These are phyloP conservation scores for Exserohilum rostratum DNA, from an alignment of 2,329 filamentous ascomycete species.

Conservation along the genomic window DNA sequence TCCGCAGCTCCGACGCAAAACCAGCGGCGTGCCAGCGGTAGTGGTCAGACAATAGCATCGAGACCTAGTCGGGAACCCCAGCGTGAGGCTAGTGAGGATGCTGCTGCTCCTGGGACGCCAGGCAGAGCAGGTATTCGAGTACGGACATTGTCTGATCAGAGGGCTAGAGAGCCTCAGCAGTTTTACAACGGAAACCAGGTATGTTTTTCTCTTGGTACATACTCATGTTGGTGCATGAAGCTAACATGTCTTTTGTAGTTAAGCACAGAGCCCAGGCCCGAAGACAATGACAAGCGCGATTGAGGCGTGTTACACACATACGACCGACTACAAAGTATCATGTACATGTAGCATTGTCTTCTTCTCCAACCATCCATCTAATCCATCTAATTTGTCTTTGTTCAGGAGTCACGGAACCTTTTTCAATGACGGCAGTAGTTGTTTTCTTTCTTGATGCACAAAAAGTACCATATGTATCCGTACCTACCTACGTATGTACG, in stretches of 20 bases:
- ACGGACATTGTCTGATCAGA: constrained; percentile 53
- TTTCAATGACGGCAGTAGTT: too few relatives aligned
- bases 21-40: constrained; percentile 1
- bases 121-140: constrained; percentile 45
- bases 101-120: not conserved
- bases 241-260: constrained; percentile 3
- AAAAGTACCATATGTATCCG: too few relatives aligned
- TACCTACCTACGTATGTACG: too few relatives aligned
- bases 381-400: too few relatives aligned
- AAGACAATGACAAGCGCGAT: constrained; percentile 11
- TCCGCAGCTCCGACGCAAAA: constrained; percentile 6
- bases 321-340: too few relatives aligned
- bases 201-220: constrained; percentile 42
- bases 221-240: not conserved
- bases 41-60: constrained; percentile 17
- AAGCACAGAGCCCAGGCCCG: constrained; percentile 9
- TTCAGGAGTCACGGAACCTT: too few relatives aligned
- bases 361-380: too few relatives aligned
- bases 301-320: not conserved
- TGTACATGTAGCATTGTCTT: too few relatives aligned
- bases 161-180: constrained; percentile 64
- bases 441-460: too few relatives aligned
- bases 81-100: not conserved
- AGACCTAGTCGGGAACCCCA: constrained; percentile 14
- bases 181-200: constrained; percentile 94